Percentiles rank a stretch among this genome's conserved stretches.
Evolutionary conservation across 495 filamentous ascomycete genomes (phyloP).

Genomic region (Trichoderma virens): DNA sequence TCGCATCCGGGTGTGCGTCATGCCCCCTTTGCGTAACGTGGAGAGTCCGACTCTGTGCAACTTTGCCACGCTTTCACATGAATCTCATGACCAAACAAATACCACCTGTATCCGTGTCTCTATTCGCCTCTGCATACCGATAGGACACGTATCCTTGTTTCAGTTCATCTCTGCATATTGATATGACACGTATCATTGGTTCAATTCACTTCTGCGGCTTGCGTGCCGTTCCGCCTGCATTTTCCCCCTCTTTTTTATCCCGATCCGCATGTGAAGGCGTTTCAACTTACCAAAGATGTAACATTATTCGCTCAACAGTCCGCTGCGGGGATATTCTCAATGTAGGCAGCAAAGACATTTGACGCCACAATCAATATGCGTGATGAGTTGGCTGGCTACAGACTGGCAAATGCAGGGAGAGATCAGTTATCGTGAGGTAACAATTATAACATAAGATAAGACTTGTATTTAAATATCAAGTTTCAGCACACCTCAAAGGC

Average conservation of each 20-base stretch:
- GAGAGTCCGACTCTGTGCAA: too few species aligned
- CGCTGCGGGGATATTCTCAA: not conserved
- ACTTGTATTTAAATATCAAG: not conserved
- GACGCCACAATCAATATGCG: not conserved
- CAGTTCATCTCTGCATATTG: not conserved
- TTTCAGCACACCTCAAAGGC: not conserved
- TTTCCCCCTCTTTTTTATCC: not conserved
- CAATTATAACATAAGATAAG: not conserved
- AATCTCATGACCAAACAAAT: too few species aligned
- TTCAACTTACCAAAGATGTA: not conserved
- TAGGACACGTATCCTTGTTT: too few species aligned
- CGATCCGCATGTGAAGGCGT: not conserved
- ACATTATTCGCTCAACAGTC: not conserved
- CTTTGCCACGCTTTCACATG: too few species aligned
- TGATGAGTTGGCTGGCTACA: not conserved
- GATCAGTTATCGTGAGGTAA: not conserved
- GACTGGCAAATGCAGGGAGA: not conserved
- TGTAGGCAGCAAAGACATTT: not conserved
- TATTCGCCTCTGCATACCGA: too few species aligned
- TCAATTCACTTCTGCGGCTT: not conserved
- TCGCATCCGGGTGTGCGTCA: not conserved
- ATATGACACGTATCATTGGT: not conserved
- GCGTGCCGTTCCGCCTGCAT: not conserved
- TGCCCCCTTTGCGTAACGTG: too few species aligned
- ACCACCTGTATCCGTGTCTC: too few species aligned